phyloP scores from a whole-genome alignment of 495 filamentous ascomycete species.

The Cryomyces antarcticus region DNA sequence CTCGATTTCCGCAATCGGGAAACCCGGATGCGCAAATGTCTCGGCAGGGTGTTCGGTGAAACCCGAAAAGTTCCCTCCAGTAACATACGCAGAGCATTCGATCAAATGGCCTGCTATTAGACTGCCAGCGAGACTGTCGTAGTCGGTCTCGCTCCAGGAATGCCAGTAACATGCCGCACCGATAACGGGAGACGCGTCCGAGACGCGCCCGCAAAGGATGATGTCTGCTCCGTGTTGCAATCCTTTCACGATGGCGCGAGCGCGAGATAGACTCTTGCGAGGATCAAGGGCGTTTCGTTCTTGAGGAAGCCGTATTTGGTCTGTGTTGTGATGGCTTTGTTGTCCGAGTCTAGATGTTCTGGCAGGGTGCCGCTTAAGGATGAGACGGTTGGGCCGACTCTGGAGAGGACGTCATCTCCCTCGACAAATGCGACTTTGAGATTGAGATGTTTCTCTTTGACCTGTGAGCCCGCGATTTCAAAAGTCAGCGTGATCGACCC shows the following conservation, averaged over 20 bases:
- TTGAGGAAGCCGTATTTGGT: too few relatives aligned
- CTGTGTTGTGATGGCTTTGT: too few relatives aligned
- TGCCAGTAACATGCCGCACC: conserved; percentile 14
- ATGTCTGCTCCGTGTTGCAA: conserved; percentile 10
- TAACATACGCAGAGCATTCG: conserved; percentile 13
- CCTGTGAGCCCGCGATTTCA: conserved; percentile 4
- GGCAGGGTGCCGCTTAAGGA: conserved; percentile 13
- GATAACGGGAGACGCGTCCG: conserved; percentile 14
- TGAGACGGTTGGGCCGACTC: conserved; percentile 13
- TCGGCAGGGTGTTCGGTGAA: conserved; percentile 26
- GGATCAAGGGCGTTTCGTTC: conserved; percentile 12
- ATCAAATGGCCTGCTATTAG: conserved; percentile 16
- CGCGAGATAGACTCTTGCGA: conserved; percentile 15
- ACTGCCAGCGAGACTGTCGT: conserved; percentile 9
- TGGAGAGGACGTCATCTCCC: conserved; percentile 24
- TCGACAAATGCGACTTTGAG: conserved; percentile 27
- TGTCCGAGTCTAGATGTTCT: conserved; percentile 20
- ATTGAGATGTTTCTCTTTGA: conserved; percentile 12
- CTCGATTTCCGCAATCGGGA: conserved; percentile 37
- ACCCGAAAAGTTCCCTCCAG: conserved; percentile 34
- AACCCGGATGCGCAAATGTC: conserved; percentile 29
- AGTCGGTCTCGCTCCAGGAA: conserved; percentile 8
- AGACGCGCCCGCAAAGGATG: conserved; percentile 14
- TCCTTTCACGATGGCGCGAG: conserved; percentile 12
- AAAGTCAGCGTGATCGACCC: neutral